phyloP scores from a whole-genome alignment of 768 basidiomycete species.

The Amanita jacksonii region DNA sequence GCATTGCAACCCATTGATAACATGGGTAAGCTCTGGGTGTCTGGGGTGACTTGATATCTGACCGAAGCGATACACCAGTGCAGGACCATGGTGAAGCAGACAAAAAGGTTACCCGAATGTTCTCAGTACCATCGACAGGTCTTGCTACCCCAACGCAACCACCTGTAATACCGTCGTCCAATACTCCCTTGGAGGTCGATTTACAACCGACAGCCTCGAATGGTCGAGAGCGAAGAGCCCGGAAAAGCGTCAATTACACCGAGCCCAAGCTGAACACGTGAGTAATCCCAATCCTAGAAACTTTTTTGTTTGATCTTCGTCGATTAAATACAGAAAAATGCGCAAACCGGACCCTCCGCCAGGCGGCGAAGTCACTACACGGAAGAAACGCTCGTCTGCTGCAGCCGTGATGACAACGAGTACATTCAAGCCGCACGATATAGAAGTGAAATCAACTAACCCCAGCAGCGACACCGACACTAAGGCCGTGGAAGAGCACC shows the following conservation, averaged over 20 bases:
- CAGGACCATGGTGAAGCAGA: slow-evolving; percentile 13
- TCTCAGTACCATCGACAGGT: not conserved
- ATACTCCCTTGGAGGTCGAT: slow-evolving; percentile 28
- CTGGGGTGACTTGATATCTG: no score
- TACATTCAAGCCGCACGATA: slow-evolving; percentile 17
- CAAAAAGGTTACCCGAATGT: not conserved
- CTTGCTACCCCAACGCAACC: not conserved
- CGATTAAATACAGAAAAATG: slow-evolving; percentile 58
- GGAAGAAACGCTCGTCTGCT: slow-evolving; percentile 39
- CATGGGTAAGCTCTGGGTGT: slow-evolving; percentile 22
- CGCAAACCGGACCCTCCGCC: slow-evolving; percentile 64
- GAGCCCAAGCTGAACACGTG: slow-evolving; percentile 88
- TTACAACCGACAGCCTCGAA: slow-evolving; percentile 23
- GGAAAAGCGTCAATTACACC: slow-evolving; percentile 80
- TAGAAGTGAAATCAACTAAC: slow-evolving; percentile 6
- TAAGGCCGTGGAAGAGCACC: no score
- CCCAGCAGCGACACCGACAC: slow-evolving; percentile 24
- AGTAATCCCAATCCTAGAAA: slow-evolving; percentile 19
- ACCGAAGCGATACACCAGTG: slow-evolving; percentile 13
- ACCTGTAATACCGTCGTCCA: slow-evolving; percentile 37
- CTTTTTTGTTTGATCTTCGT: slow-evolving; percentile 10
- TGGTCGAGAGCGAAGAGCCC: slow-evolving; percentile 46
- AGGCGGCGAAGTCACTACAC: slow-evolving; percentile 20
- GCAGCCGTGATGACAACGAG: slow-evolving; percentile 27
- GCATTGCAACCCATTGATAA: slow-evolving; percentile 36